Base-by-base conservation (phyloP, 345 rosid genomes). In the Syzygium grande region DNA sequence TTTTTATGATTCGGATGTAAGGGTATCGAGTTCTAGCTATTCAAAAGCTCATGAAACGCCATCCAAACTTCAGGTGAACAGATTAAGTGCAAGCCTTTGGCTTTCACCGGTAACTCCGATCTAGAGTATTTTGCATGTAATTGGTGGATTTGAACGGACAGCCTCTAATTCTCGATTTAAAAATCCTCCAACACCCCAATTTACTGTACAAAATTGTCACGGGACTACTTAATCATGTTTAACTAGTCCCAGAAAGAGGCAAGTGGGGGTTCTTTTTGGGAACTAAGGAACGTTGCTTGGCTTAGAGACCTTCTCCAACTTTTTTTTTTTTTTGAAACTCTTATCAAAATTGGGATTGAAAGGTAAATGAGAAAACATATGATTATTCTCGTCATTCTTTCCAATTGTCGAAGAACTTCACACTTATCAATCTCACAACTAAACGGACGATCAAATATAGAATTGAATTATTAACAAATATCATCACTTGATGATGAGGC, bases 1-100 rank as follows among this genome's bases (percentile, higher is more conserved):
- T 30, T 12, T 30, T 30, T 34, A 17, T 34, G 17, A 34, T 34
- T 34, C 23, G 34, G 2, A 29, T 15, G 22, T 1, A 17, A 65
- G 11, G 1, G 30, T 16, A 65, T 29, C 22, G 56, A 17, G 56
- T 22, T 21, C 56, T 9, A 2, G 7, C 23, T 54, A 7, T 54
- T 54, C 19, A 8, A 19, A 54, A 54, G 23, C 21, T 0, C 23
- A 7, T 54, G 7, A 6, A 54, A 54, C 9, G 19, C 56, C 56
- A 16, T 19, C 7, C 23, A 54, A 68, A 2, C 25, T 34, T 23
- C 3, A 1, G 0, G 0, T 2, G 79, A 68, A 68, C 3, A 0
- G 2, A 4, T 68, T 65, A 17, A 34, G 43, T 34, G 46, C 11
- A 68, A 68, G 46, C 5, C 7, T 34, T 1, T 34, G 11, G 4